Base-by-base conservation (phyloP, 768 basidiomycete genomes). In the Tulasnella sp. region DNA sequence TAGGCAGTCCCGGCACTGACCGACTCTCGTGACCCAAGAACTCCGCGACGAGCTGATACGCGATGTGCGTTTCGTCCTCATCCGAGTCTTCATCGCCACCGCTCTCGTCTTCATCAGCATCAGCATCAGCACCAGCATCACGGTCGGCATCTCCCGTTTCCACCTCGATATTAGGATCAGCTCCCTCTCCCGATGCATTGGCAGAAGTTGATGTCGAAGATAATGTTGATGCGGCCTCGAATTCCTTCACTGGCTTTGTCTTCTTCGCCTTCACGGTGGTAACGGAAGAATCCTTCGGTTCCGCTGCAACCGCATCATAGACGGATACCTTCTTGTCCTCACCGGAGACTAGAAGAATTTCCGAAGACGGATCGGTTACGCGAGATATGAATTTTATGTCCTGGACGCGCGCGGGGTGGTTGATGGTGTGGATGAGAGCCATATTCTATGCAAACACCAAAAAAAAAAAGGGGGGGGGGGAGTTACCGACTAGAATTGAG, bases 291-390 rank as follows among this genome's bases (percentile, higher is more conserved):
- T 43, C 19, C 19, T 41, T 53, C 42, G 34, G n/a, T n/a, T 38
- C 34, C 7, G 5, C 34, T 5, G 34, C 34, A 7, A 22, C 53
- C 53, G 31, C 46, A 49, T 78, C 76, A 71, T 93, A 97, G 9
- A 92, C 72, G 1, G 91, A 80, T 1, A 90, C 74, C 66, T 87
- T 87, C 64, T 86, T 91, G 68, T 97, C 92, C 71, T 99, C 96
- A 4, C 86, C 92, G 2, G 81, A 87, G 5, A 83, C 88, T 52
- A 94, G 75, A 5, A 97, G 73, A 30, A 93, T 68, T 65, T 92
- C 86, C 21, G 64, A 52, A 3, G 53, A 34, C 10, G 58, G 19
- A 27, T 60, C 59, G 15, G 59, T 49, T 0, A 79, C 76, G 48
- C 81, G 78, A 63, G 76, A 76, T 67, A 78, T 82, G 71, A 98